These are phyloP conservation scores for Suaeda aralocaspica DNA, from an alignment of 148 eudicot genomes.

Conservation along the genomic window DNA sequence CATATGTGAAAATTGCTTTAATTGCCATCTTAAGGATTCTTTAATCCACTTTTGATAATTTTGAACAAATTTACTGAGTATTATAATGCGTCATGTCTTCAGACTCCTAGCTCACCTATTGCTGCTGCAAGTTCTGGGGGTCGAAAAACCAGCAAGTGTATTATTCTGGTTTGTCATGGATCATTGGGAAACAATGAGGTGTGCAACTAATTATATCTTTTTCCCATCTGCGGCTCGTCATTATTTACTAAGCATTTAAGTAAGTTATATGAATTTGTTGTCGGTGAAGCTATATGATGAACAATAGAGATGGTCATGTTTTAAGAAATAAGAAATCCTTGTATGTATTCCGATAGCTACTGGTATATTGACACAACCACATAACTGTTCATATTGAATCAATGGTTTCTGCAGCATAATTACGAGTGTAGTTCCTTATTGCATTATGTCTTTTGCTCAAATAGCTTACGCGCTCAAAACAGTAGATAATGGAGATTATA, in stretches of 20 bases:
- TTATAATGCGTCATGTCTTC: conserved; percentile 29
- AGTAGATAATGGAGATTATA: too few relatives aligned
- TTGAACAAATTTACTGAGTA: conserved; percentile 4
- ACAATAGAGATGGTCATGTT: background rate
- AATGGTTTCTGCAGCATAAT: too few relatives aligned
- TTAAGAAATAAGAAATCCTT: too few relatives aligned
- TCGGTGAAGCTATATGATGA: background rate
- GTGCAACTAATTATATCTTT: conserved; percentile 15
- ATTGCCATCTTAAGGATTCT: background rate
- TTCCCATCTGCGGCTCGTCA: background rate
- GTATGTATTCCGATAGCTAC: too few relatives aligned
- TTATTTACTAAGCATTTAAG: background rate
- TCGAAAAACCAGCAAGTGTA: conserved; percentile 52
- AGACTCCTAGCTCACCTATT: conserved; percentile 92
- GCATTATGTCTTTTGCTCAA: too few relatives aligned
- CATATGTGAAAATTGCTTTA: background rate
- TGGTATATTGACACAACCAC: too few relatives aligned
- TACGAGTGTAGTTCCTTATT: too few relatives aligned
- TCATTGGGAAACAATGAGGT: conserved; percentile 51
- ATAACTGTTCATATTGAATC: too few relatives aligned
- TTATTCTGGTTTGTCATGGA: conserved; percentile 78
- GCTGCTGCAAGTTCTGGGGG: conserved; percentile 74
- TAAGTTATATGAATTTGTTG: background rate
- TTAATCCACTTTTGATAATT: background rate
- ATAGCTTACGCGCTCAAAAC: too few relatives aligned